phyloP scores from a whole-genome alignment of 805 yeast genomes.

The Ogataea angusta region DNA sequence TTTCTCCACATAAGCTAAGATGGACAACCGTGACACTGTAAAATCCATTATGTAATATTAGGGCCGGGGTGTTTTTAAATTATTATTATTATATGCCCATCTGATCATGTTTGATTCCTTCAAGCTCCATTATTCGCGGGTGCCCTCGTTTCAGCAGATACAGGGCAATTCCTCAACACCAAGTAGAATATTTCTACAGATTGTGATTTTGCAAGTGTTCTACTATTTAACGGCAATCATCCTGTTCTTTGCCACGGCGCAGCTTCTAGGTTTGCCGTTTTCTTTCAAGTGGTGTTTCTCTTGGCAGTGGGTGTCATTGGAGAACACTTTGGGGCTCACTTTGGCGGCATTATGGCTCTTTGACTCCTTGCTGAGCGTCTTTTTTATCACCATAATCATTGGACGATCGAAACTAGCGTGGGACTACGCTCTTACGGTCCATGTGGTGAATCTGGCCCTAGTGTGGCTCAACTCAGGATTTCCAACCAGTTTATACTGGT shows the following conservation, averaged over 20 bases:
- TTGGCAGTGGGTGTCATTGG: slow-evolving; percentile 71
- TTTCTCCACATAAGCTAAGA: too few relatives aligned
- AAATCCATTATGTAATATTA: background rate
- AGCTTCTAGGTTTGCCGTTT: slow-evolving; percentile 69
- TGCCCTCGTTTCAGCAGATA: slow-evolving; percentile 16
- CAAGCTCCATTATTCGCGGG: slow-evolving; percentile 11
- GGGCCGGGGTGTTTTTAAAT: background rate
- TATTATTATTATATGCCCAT: background rate
- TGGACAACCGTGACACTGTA: too few relatives aligned
- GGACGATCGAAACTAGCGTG: slow-evolving; percentile 93
- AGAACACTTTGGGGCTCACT: slow-evolving; percentile 78
- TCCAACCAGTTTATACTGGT: slow-evolving; percentile 78
- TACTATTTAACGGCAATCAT: slow-evolving; percentile 73
- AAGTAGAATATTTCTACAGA: slow-evolving; percentile 61
- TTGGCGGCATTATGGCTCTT: slow-evolving; percentile 75
- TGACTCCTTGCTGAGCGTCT: slow-evolving; percentile 77
- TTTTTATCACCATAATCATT: slow-evolving; percentile 81
- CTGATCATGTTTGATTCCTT: slow-evolving; percentile 16
- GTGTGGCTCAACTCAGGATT: slow-evolving; percentile 65
- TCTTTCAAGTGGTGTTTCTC: slow-evolving; percentile 70
- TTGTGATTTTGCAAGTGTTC: slow-evolving; percentile 69
- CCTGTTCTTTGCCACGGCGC: slow-evolving; percentile 61
- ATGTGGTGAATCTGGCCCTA: slow-evolving; percentile 69
- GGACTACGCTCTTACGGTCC: slow-evolving; percentile 95
- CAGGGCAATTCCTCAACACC: slow-evolving; percentile 41